Conservation (phyloP, 805 yeast species). For the Komagataella pseudopastoris region DNA sequence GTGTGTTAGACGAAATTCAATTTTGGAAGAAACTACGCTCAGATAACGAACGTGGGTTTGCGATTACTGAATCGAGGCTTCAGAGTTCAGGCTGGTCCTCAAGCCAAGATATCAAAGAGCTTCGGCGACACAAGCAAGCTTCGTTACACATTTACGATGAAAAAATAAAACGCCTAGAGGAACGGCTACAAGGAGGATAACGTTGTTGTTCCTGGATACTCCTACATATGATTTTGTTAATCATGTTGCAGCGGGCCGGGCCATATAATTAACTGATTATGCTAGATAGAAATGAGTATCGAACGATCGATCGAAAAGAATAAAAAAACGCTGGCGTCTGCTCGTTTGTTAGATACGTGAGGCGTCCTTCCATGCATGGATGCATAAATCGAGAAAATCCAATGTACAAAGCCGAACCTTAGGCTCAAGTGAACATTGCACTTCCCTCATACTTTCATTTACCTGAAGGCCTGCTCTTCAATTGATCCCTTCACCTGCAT, state of each 20-base stretch:
- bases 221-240: background rate
- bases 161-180: background rate
- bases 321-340: too few species aligned
- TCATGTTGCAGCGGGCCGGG: too few species aligned
- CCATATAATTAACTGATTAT: too few species aligned
- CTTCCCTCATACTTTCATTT: background rate
- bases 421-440: background rate
- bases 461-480: background rate
- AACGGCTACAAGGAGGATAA: background rate
- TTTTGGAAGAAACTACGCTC: background rate
- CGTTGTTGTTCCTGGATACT: background rate
- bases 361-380: background rate
- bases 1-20: background rate
- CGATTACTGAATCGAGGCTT: background rate
- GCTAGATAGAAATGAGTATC: too few species aligned
- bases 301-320: too few species aligned
- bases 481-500: background rate
- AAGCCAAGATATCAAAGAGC: background rate
- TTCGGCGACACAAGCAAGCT: background rate
- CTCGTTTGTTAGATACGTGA: too few species aligned
- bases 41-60: background rate
- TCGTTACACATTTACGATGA: background rate
- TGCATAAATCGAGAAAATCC: background rate
- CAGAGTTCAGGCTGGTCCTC: background rate
- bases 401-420: background rate